These are phyloP conservation scores for Metschnikowia kunwiensis DNA, from an alignment of 805 yeast genomes.

Conservation along the genomic window DNA sequence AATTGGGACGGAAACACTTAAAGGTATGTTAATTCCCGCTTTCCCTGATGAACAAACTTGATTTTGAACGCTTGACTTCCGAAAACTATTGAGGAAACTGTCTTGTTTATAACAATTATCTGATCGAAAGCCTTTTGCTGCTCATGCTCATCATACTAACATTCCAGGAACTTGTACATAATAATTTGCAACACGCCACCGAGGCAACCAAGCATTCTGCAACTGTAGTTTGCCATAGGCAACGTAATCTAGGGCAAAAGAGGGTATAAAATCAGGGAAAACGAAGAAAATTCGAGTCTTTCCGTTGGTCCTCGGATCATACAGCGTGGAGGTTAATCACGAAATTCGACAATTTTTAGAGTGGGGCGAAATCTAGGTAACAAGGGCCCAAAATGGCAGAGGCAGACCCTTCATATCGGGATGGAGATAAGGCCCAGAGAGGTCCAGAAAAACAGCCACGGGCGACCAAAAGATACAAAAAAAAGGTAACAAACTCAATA, in stretches of 20 bases:
- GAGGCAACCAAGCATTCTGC: not conserved
- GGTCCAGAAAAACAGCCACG: no score
- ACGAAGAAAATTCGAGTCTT: no score
- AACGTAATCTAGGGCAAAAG: slow-evolving; percentile 10
- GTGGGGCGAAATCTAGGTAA: no score
- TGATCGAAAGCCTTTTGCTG: slow-evolving; percentile 10
- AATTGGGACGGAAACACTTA: not conserved
- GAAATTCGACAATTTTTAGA: no score
- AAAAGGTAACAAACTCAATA: no score
- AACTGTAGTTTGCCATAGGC: slow-evolving; percentile 1
- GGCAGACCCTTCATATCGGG: no score
- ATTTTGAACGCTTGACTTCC: slow-evolving; percentile 32
- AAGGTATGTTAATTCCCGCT: slow-evolving; percentile 15
- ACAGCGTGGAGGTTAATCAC: no score
- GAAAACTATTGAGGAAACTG: slow-evolving; percentile 25
- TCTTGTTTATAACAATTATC: slow-evolving; percentile 19
- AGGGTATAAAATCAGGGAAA: slow-evolving; percentile 13
- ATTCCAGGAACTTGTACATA: slow-evolving; percentile 11
- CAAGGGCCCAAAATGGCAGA: no score
- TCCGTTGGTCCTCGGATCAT: no score
- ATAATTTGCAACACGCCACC: slow-evolving; percentile 2
- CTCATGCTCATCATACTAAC: slow-evolving; percentile 11
- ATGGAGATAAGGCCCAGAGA: no score
- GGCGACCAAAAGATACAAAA: no score
- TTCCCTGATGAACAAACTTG: slow-evolving; percentile 24